phyloP scores from a whole-genome alignment of 1,284 basidiomycete genomes.

The Trichosporon sp. region DNA sequence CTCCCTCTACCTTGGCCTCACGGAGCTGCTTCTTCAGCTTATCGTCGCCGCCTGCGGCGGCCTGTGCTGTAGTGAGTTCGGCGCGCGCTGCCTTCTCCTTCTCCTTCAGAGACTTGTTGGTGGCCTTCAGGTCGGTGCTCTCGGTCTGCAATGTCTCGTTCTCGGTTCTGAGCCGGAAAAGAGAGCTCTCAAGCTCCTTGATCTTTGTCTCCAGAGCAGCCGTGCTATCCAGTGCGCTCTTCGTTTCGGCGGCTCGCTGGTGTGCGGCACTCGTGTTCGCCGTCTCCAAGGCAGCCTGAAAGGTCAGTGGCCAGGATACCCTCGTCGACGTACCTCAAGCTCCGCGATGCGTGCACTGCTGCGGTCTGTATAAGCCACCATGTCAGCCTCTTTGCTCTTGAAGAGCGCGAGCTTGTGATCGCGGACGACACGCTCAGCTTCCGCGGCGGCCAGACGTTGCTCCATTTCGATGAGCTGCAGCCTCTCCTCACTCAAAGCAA shows the following conservation, averaged over 20 bases:
- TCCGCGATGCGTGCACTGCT: conserved; percentile 23
- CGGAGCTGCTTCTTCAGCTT: conserved; percentile 32
- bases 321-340: conserved; percentile 29
- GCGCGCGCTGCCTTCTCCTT: conserved; percentile 27
- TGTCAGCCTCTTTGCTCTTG: conserved; percentile 34
- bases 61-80: conserved; percentile 24
- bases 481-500: conserved; percentile 40
- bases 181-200: conserved; percentile 24
- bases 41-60: conserved; percentile 27
- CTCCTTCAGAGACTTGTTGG: conserved; percentile 29
- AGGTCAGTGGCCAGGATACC: background rate
- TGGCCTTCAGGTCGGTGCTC: conserved; percentile 18
- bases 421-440: conserved; percentile 35
- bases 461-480: conserved; percentile 39
- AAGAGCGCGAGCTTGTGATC: conserved; percentile 42
- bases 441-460: conserved; percentile 28
- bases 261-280: conserved; percentile 34
- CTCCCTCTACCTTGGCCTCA: conserved; percentile 27
- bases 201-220: conserved; percentile 13
- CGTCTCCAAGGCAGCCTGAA: conserved; percentile 22
- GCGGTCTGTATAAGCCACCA: conserved; percentile 27
- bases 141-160: conserved; percentile 17
- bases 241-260: conserved; percentile 24
- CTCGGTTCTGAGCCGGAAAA: conserved; percentile 27
- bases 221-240: conserved; percentile 14